Evolutionary conservation across 192 early-diverging fungal genomes (phyloP), one percentile per base, ranked within the genome.

Genomic region (Entomortierella chlamydospora): DNA sequence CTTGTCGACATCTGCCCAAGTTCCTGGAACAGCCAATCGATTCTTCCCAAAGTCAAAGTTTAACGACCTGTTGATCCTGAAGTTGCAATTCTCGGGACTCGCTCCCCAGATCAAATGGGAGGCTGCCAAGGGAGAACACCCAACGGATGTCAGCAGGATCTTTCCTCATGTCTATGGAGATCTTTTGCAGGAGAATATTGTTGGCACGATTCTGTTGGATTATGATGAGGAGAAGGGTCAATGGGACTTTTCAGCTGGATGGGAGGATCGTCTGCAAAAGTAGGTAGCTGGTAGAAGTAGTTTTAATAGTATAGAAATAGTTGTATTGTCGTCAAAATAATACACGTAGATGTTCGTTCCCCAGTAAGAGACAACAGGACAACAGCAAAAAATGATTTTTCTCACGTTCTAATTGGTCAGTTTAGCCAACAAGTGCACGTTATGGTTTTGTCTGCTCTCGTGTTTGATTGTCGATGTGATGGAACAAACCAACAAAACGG

Each of bases 111-210:
- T 70, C 56, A 70, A 66, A 42, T 79, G 76, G 76, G 76, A 79
- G 43, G 67, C 76, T 18, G 68, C 76, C 13, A 58, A 61, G 28
- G 76, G 76, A 6, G 68, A 79, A 23, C 68, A 79, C 25, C 67
- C 76, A 4, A 60, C 62, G 8, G 76, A 79, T 50, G 56, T 56
- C 5, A 79, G 67, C n/a, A 52, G 76, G 25, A 70, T 79, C 31
- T 79, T 79, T 22, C 76, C 76, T 1, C 76, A 79, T 56, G 76
- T 79, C 30, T 79, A 79, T 61, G 76, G 76, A 7, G 57, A 79
- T 55, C 33, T 79, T 22, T 15, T 53, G n/a, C 76, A 70, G 33
- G 59, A 61, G 15, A 31, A 70, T 45, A 29, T 70, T n/a, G 50
- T 65, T 0, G 68, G 67, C 12, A 49, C 49, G 4, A 79, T 79